phyloP scores from a whole-genome alignment of 1,284 basidiomycete species.

The Tilletia horrida region DNA sequence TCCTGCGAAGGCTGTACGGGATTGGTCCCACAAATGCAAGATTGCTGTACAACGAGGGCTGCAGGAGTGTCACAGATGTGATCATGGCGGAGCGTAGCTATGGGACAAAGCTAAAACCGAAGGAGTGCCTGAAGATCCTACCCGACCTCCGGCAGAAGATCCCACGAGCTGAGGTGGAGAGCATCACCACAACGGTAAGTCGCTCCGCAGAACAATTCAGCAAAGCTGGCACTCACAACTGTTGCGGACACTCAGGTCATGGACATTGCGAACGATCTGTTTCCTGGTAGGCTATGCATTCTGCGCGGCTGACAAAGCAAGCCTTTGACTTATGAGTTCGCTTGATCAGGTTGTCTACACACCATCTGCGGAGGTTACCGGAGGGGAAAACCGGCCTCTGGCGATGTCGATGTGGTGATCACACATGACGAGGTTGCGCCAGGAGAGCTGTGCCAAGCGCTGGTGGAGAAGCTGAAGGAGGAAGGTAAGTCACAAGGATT shows the following conservation, averaged over 20 bases:
- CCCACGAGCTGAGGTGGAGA: slow-evolving; percentile 30
- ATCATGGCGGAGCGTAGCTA: slow-evolving; percentile 20
- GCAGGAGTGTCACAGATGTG: slow-evolving; percentile 40
- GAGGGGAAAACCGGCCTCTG: slow-evolving; percentile 34
- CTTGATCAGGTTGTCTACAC: slow-evolving; percentile 16
- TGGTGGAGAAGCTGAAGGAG: slow-evolving; percentile 3
- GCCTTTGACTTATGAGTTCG: neutral
- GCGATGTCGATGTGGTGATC: slow-evolving; percentile 44
- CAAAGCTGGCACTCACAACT: neutral
- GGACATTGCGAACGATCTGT: slow-evolving; percentile 22
- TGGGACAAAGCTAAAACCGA: neutral
- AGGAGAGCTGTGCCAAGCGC: neutral
- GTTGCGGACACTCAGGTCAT: slow-evolving; percentile 17
- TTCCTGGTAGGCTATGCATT: slow-evolving; percentile 6
- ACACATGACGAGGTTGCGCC: slow-evolving; percentile 22
- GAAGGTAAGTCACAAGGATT: slow-evolving; percentile 1
- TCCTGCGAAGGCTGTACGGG: slow-evolving; percentile 32
- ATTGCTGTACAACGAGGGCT: slow-evolving; percentile 43
- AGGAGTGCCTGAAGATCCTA: slow-evolving; percentile 37
- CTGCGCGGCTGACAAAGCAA: neutral
- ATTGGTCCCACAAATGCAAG: slow-evolving; percentile 44
- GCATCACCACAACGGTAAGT: slow-evolving; percentile 25
- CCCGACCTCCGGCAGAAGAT: slow-evolving; percentile 35
- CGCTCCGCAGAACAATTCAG: neutral
- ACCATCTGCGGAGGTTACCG: slow-evolving; percentile 44